Percentiles rank a stretch among this genome's conserved stretches.
These are phyloP conservation scores for Balakata baccata DNA, from an alignment of 345 rosid genomes.

Conservation along the genomic window DNA sequence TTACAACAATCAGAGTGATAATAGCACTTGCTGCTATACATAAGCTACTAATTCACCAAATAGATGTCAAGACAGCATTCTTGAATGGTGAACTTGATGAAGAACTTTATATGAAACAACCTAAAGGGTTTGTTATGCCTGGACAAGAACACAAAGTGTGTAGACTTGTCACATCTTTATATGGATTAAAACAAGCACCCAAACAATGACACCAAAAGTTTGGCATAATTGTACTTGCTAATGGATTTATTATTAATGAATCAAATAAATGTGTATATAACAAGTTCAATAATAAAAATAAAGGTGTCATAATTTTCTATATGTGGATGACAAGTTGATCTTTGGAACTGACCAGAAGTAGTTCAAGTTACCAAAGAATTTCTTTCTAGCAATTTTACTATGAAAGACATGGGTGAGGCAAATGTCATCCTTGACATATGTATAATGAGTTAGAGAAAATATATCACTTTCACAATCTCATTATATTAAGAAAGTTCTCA, in stretches of 20 bases:
- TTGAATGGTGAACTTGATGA: neutral
- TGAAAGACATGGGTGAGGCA: too few species aligned
- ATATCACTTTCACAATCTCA: too few species aligned
- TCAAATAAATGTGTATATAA: too few species aligned
- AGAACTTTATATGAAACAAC: neutral
- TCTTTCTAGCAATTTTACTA: too few species aligned
- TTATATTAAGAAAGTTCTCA: too few species aligned
- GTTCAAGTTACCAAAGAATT: too few species aligned
- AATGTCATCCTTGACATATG: too few species aligned
- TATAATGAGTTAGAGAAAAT: too few species aligned
- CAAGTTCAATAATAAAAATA: neutral
- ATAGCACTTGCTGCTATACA: neutral
- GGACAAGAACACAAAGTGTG: neutral
- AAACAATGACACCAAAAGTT: neutral
- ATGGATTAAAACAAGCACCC: neutral
- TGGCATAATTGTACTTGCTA: neutral
- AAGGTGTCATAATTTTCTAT: neutral
- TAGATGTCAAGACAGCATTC: neutral
- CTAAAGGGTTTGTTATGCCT: neutral
- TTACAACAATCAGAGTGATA: neutral
- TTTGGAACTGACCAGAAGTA: neutral
- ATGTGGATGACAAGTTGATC: neutral
- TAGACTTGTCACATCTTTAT: neutral
- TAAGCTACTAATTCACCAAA: neutral
- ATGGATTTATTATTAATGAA: too few species aligned